These are phyloP conservation scores for Thoreauomyces humboldtii DNA, from an alignment of 192 early-diverging fungal species.

Conservation along the genomic window DNA sequence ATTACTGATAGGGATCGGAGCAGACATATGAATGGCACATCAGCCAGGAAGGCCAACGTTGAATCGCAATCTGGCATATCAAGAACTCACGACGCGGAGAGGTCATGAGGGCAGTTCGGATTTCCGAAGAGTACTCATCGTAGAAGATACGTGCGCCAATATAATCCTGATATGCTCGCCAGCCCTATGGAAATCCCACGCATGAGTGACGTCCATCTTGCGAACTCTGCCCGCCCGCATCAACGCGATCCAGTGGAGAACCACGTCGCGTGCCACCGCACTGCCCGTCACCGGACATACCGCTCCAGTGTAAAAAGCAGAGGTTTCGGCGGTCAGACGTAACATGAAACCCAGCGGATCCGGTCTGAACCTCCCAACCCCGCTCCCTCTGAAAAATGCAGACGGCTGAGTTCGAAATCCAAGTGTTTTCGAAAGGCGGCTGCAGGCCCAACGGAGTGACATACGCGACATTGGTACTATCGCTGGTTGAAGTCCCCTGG, in stretches of 20 bases:
- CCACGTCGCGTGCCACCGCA: too few species aligned
- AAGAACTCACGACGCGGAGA: constrained; percentile 51
- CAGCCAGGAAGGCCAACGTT: neutral
- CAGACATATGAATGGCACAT: neutral
- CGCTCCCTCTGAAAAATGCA: constrained; percentile 30
- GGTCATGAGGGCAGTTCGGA: constrained; percentile 56
- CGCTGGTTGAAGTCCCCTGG: too few species aligned
- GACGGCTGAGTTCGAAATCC: neutral
- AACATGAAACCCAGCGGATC: constrained; percentile 74
- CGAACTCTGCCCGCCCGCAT: too few species aligned
- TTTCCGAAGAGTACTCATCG: constrained; percentile 63
- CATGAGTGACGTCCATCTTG: too few species aligned
- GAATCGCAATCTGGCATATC: neutral
- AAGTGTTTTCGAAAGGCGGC: neutral
- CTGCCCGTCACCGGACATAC: too few species aligned
- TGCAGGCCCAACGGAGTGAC: neutral
- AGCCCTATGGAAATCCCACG: constrained; percentile 68
- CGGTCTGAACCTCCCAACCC: constrained; percentile 50
- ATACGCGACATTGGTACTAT: constrained; percentile 28
- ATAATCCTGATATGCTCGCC: constrained; percentile 75
- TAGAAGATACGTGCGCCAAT: constrained; percentile 70
- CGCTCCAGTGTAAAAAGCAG: constrained; percentile 36
- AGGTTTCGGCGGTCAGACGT: constrained; percentile 38
- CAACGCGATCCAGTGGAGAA: too few species aligned
- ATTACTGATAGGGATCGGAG: neutral